Percentiles rank a stretch among this genome's conserved stretches.
phyloP scores from a whole-genome alignment of 164 flowering plant species.

The Sextonia rubra region DNA sequence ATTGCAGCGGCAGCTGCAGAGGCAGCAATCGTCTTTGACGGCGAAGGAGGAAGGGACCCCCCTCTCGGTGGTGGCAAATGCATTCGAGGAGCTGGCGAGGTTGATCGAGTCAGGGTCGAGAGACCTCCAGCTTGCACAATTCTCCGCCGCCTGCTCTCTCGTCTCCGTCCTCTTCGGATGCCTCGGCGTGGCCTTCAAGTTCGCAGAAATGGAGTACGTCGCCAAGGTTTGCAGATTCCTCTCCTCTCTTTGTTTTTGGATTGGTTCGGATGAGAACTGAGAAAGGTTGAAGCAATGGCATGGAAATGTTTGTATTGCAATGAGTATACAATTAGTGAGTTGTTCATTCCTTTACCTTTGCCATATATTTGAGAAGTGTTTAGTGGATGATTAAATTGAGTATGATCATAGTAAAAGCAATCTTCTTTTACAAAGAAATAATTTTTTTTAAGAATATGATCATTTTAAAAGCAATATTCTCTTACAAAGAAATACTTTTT shows the following conservation, averaged over 20 bases:
- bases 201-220: slow-evolving; percentile 74
- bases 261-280: background rate
- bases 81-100: slow-evolving; percentile 56
- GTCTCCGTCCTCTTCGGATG: slow-evolving; percentile 67
- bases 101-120: slow-evolving; percentile 5
- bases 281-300: background rate
- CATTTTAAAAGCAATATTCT: too few species aligned
- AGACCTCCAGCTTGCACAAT: slow-evolving; percentile 39
- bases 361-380: too few species aligned
- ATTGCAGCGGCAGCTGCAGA: too few species aligned
- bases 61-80: slow-evolving; percentile 49
- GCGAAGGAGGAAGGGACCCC: slow-evolving; percentile 26
- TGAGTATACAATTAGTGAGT: too few species aligned
- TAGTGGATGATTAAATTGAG: too few species aligned
- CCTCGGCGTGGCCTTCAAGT: slow-evolving; percentile 90
- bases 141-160: slow-evolving; percentile 59
- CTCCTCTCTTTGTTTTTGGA: background rate
- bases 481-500: too few species aligned
- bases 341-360: too few species aligned
- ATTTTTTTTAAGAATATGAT: too few species aligned
- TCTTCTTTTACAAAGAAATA: too few species aligned
- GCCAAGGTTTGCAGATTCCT: slow-evolving; percentile 54
- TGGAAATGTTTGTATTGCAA: too few species aligned
- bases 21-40: too few species aligned
- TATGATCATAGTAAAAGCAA: too few species aligned